Percentiles rank a stretch among this genome's conserved stretches.
These are phyloP conservation scores for Ascochyta koolunga DNA, from an alignment of 2,329 filamentous ascomycete species.

Conservation along the genomic window DNA sequence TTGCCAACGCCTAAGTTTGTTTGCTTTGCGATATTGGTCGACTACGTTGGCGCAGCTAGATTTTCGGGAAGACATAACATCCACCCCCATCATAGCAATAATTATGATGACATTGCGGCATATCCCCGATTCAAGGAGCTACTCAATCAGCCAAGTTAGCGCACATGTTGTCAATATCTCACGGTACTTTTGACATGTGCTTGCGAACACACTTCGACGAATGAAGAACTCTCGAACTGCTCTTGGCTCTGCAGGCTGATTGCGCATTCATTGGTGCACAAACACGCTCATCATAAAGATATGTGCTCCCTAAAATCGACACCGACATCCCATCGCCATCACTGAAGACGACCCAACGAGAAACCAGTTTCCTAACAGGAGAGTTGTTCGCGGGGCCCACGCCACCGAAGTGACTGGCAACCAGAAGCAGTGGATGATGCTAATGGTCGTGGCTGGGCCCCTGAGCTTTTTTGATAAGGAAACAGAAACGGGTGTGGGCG, in stretches of 20 bases:
- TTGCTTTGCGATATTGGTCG: too few relatives aligned
- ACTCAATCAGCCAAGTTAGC: too few relatives aligned
- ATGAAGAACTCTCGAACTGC: background rate
- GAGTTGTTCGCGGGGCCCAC: slow-evolving; percentile 68
- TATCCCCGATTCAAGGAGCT: too few relatives aligned
- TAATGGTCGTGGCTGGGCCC: slow-evolving; percentile 72
- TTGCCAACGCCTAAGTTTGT: too few relatives aligned
- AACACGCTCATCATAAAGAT: slow-evolving; percentile 28
- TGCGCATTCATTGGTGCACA: background rate
- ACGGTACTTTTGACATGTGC: too few relatives aligned
- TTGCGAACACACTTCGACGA: too few relatives aligned
- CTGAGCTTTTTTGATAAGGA: slow-evolving; percentile 63
- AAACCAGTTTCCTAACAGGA: slow-evolving; percentile 71
- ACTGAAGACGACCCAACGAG: slow-evolving; percentile 72
- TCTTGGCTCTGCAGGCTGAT: too few relatives aligned
- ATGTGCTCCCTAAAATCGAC: slow-evolving; percentile 73
- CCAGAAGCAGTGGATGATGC: slow-evolving; percentile 64
- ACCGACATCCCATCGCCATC: slow-evolving; percentile 73
- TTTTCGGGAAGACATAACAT: too few relatives aligned
- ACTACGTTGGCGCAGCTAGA: too few relatives aligned
- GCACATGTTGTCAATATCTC: too few relatives aligned
- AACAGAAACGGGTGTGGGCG: slow-evolving; percentile 48
- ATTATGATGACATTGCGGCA: too few relatives aligned
- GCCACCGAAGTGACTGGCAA: slow-evolving; percentile 69
- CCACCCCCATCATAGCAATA: too few relatives aligned